Conservation (phyloP, 2,329 filamentous ascomycete genomes). For the Colletotrichum limetticola region DNA sequence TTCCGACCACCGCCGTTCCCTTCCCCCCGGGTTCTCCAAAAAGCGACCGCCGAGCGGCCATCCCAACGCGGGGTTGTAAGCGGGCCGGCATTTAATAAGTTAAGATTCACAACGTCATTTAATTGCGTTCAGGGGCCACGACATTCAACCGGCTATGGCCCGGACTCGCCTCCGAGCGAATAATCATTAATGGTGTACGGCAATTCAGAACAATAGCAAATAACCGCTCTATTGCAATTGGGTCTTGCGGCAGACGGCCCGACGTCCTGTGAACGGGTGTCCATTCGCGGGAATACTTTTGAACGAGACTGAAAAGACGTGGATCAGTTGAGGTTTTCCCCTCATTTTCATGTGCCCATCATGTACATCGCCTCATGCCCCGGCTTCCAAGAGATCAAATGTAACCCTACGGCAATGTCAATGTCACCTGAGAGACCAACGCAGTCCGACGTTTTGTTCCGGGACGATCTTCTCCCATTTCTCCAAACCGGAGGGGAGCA, state of each 20-base stretch:
- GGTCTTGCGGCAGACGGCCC: background rate
- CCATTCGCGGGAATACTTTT: background rate
- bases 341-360: background rate
- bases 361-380: slow-evolving; percentile 1
- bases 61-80: slow-evolving; percentile 25
- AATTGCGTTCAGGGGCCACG: background rate
- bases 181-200: background rate
- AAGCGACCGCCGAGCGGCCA: slow-evolving; percentile 1
- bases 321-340: background rate
- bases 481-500: slow-evolving; percentile 14
- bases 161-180: background rate
- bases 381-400: slow-evolving; percentile 27
- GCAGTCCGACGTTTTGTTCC: background rate
- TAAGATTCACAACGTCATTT: slow-evolving; percentile 20
- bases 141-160: background rate
- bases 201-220: background rate
- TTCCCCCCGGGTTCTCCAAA: background rate
- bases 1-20: background rate
- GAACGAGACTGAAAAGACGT: background rate
- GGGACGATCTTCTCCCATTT: slow-evolving; percentile 8
- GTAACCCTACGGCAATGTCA: slow-evolving; percentile 14
- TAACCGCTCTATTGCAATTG: background rate
- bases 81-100: slow-evolving; percentile 9
- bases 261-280: background rate
- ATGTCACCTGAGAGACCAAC: slow-evolving; percentile 15